These are phyloP conservation scores for Hortiboletus flavorubellus DNA, from an alignment of 768 basidiomycete genomes.

Conservation along the genomic window DNA sequence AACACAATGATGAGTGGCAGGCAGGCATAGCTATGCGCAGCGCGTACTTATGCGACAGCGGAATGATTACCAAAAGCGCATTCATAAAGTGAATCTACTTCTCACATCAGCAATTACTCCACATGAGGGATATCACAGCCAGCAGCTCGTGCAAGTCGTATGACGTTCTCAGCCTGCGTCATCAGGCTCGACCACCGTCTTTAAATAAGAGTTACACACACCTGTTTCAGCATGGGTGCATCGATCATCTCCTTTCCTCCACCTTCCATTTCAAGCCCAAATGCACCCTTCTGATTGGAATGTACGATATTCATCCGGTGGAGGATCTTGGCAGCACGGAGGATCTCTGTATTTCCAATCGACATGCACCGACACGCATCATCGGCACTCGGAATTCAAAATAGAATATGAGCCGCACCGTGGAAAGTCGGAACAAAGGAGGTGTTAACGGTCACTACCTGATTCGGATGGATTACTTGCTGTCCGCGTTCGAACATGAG, in stretches of 20 bases:
- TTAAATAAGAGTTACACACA: background rate
- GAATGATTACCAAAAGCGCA: background rate
- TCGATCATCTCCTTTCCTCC: conserved; percentile 81
- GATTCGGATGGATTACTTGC: conserved; percentile 94
- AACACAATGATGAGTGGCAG: background rate
- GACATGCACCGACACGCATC: background rate
- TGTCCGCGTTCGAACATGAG: conserved; percentile 27
- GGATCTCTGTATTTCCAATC: conserved; percentile 52
- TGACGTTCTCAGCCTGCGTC: conserved; percentile 46
- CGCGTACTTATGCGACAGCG: background rate
- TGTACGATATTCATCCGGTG: conserved; percentile 61
- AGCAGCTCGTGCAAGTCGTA: conserved; percentile 52
- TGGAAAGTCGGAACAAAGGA: conserved; percentile 72
- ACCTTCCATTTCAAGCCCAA: conserved; percentile 60
- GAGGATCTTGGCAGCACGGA: conserved; percentile 71
- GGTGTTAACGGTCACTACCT: conserved; percentile 72
- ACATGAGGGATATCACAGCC: conserved; percentile 50
- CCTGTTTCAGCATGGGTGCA: conserved; percentile 85
- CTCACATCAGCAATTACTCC: conserved; percentile 15
- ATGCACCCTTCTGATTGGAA: conserved; percentile 55
- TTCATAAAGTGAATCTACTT: background rate
- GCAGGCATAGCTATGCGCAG: background rate
- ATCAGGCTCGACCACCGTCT: background rate
- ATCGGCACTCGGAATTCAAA: background rate
- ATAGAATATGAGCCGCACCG: conserved; percentile 41